Evolutionary conservation across 805 yeast species (phyloP), one percentile per base, ranked within the genome.

Genomic region (Saccharomycopsis sp.): DNA sequence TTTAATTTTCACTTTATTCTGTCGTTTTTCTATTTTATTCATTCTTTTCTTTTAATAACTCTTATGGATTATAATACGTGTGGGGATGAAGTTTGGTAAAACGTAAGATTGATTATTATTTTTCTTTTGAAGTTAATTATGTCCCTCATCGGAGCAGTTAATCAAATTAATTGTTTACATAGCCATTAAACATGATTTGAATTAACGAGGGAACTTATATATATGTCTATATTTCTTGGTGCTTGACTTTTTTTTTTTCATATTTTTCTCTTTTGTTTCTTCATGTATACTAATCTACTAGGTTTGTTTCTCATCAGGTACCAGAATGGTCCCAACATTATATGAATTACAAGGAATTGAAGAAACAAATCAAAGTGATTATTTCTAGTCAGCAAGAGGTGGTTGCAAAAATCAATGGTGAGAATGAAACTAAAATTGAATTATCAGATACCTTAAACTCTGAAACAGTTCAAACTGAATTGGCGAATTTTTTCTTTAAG

Each of bases 281-380:
- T n/a, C n/a, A n/a, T n/a, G n/a, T n/a, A n/a, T n/a, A n/a, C n/a
- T n/a, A n/a, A n/a, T n/a, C n/a, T n/a, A 3, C 11, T 38, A 66
- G 71, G 23, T 70, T 85, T 53, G 65, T 78, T 26, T 70, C 84
- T 39, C 95, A 90, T 63, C 95, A 88, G 68, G 87, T 89, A 46
- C 97, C 97, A 3, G 96, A 88, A 63, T 90, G 97, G 97, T 71
- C 73, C 40, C 74, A 76, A 47, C 74, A 73, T 56, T 90, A 90
- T 58, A 75, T 90, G 71, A 84, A 86, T 64, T 90, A 90, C 64
- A 90, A 88, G 61, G 77, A 73, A 40, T 70, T 90, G 54, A 90
- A 90, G 66, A 80, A 83, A 57, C 75, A 77, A 55, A 85, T 90
- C 63, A 85, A 85, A 60, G 72, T 70, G 34, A 74, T 85, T 20